Base-by-base conservation (phyloP, 768 basidiomycete species). In the Clavulina sp. region DNA sequence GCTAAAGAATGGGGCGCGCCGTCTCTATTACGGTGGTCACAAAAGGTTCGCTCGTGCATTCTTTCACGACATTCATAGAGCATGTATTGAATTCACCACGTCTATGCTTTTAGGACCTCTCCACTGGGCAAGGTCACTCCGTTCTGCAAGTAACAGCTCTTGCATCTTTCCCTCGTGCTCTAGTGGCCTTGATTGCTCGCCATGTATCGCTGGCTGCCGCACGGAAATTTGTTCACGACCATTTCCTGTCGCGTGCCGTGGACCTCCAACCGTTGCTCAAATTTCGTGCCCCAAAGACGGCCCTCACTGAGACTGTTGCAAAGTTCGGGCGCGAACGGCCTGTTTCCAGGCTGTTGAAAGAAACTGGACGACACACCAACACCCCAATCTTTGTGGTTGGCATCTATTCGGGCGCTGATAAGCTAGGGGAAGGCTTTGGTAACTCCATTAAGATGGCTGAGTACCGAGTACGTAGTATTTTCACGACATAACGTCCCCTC, bases 351-450 rank as follows among this genome's bases (percentile, higher is more conserved):
- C 65, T 99, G 50, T 68, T 99, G 53, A 88, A 83, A 61, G 92
- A 96, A 64, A 89, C 91, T 0, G 95, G 95, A 61, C 81, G 91
- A 43, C 79, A 78, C 57, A 84, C 87, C 1, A 84, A 85, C 58
- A 81, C 88, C 2, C 92, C 95, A 1, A 74, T 92, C 34, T 99
- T 84, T 64, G 83, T 95, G n/a, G 82, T 93, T n/a, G 95, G 89
- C 18, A 82, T 95, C 54, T 97, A 76, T 63, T 85, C 79, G 23
- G 88, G 79, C 36, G 70, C 66, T 53, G 85, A 77, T 63, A 77
- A 95, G 65, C 75, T 99, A 2, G 88, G 92, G 4, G 92, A 99
- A 66, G 91, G 92, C 13, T 88, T 92, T 61, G 95, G 95, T 49
- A 81, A 78, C 57, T 91, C 86, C 2, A 68, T 96, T 51, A 80